These are phyloP conservation scores for Stagonosporopsis cucurbitacearum DNA, from an alignment of 2,329 filamentous ascomycete genomes.

Conservation along the genomic window DNA sequence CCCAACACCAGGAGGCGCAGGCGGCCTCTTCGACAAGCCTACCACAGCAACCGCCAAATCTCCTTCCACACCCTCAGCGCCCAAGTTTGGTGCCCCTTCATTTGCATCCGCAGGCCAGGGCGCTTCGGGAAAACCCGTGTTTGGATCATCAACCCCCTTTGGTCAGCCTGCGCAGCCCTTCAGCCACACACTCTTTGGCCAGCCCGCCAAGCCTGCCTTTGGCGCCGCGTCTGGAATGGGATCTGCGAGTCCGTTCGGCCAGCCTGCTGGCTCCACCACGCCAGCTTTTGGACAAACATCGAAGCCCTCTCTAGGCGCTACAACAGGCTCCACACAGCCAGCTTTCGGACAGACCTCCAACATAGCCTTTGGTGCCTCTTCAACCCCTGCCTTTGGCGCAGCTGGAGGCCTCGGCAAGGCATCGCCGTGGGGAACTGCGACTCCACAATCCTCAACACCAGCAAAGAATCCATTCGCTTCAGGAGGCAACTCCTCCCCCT, in stretches of 20 bases:
- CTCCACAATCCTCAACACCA: conserved; percentile 29
- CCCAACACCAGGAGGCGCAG: conserved; percentile 16
- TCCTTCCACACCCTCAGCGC: conserved; percentile 21
- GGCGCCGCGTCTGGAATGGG: conserved; percentile 32
- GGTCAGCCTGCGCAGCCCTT: conserved; percentile 20
- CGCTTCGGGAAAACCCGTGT: conserved; percentile 6
- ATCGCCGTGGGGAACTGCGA: conserved; percentile 33
- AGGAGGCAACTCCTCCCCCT: conserved; percentile 34
- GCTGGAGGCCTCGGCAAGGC: conserved; percentile 28
- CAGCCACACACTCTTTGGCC: conserved; percentile 23
- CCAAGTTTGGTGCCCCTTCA: conserved; percentile 33
- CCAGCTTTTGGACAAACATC: conserved; percentile 38
- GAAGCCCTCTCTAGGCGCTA: conserved; percentile 12
- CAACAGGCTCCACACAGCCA: conserved; percentile 16
- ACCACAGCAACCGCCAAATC: conserved; percentile 34
- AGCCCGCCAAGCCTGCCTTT: conserved; percentile 18
- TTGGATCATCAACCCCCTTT: conserved; percentile 19
- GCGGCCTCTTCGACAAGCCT: conserved; percentile 18
- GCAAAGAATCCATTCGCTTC: conserved; percentile 45
- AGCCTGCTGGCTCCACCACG: conserved; percentile 27
- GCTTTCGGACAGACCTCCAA: conserved; percentile 2
- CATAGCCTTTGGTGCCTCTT: conserved; percentile 23
- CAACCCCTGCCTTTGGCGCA: conserved; percentile 39
- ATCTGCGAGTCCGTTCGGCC: conserved; percentile 30
- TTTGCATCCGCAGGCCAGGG: conserved; percentile 15